A percentile compares a stretch with the other conserved stretches of the same genome.
phyloP scores from a whole-genome alignment of 352 stramenopile species.

The Pythium dissimile region DNA sequence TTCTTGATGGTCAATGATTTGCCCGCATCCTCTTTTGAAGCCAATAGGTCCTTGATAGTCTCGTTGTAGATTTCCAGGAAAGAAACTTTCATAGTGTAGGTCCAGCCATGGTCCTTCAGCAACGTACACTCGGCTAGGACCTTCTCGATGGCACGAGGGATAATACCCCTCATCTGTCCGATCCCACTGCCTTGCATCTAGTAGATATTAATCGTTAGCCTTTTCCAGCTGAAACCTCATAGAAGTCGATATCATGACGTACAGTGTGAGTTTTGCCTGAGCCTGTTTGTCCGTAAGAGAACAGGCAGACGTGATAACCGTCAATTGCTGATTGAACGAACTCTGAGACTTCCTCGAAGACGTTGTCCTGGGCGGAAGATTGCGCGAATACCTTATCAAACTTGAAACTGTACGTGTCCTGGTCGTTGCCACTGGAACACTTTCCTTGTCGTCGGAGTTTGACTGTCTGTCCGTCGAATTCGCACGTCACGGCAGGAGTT shows the following conservation, averaged over 20 bases:
- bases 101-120: slow-evolving; percentile 87
- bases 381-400: slow-evolving; percentile 97
- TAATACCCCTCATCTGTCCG: slow-evolving; percentile 95
- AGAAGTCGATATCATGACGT: slow-evolving; percentile 5
- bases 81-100: slow-evolving; percentile 94
- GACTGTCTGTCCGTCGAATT: slow-evolving; percentile 68
- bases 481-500: slow-evolving; percentile 43
- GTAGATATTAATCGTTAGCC: not conserved
- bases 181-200: slow-evolving; percentile 97
- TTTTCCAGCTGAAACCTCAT: not conserved
- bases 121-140: slow-evolving; percentile 76
- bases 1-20: slow-evolving; percentile 75
- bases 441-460: slow-evolving; percentile 55
- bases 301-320: slow-evolving; percentile 96
- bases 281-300: slow-evolving; percentile 94
- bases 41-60: slow-evolving; percentile 95
- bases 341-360: slow-evolving; percentile 97
- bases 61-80: slow-evolving; percentile 99
- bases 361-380: slow-evolving; percentile 89
- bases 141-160: slow-evolving; percentile 96
- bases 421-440: slow-evolving; percentile 28
- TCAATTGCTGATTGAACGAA: slow-evolving; percentile 98
- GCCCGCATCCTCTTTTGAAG: slow-evolving; percentile 41
- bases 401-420: slow-evolving; percentile 81
- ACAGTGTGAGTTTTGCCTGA: slow-evolving; percentile 94